Percentiles rank a stretch among this genome's conserved stretches.
phyloP scores from a whole-genome alignment of 768 basidiomycete species.

The Melanogaster broomeanus region DNA sequence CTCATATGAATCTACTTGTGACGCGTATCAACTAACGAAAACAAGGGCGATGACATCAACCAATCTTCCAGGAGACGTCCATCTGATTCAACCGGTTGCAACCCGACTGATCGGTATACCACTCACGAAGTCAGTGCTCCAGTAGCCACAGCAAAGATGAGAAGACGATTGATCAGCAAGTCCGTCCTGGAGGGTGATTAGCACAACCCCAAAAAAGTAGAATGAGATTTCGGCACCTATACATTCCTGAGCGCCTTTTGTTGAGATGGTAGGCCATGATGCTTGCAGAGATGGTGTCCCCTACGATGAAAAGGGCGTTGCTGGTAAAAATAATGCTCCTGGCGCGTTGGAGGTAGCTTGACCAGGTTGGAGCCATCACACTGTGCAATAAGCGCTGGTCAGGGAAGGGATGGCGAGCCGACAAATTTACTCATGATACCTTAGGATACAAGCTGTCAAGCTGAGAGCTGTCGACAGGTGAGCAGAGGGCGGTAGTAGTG shows the following conservation, averaged over 20 bases:
- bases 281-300: slow-evolving; percentile 4
- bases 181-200: neutral
- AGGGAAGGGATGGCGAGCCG: neutral
- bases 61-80: neutral
- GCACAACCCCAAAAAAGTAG: neutral
- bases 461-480: no score
- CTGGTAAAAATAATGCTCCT: neutral
- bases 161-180: neutral
- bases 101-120: neutral
- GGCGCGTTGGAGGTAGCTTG: neutral
- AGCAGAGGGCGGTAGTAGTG: neutral
- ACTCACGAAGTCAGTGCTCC: slow-evolving; percentile 7
- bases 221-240: neutral
- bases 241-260: neutral
- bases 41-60: slow-evolving; percentile 3
- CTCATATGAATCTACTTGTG: neutral
- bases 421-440: neutral
- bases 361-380: slow-evolving; percentile 1
- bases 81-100: neutral
- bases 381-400: neutral
- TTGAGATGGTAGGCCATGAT: slow-evolving; percentile 4
- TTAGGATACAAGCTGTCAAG: slow-evolving; percentile 1
- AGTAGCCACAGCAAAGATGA: slow-evolving; percentile 3
- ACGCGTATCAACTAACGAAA: neutral
- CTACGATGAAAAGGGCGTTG: slow-evolving; percentile 9